A percentile compares a stretch with the other conserved stretches of the same genome.
These are phyloP conservation scores for Isoetes taiwanensis DNA, from an alignment of 75 land plant genomes.

Conservation along the genomic window DNA sequence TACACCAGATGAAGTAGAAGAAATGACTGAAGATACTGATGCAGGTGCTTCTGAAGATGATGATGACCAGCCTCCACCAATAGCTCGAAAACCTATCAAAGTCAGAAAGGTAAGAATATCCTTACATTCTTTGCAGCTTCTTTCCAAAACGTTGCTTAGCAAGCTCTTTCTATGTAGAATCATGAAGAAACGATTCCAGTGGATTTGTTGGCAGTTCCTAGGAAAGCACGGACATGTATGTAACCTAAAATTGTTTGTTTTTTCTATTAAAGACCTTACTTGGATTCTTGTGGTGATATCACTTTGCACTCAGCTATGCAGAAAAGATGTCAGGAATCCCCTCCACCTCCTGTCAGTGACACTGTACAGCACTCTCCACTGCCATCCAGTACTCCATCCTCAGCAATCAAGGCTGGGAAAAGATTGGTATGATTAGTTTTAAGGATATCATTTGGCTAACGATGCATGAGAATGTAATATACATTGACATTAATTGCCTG, in stretches of 20 bases:
- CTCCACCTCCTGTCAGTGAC: not conserved
- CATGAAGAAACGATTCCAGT: conserved; percentile 16
- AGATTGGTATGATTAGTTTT: conserved; percentile 5
- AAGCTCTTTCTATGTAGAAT: not conserved
- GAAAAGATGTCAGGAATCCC: not conserved
- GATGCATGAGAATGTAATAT: no score
- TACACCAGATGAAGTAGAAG: conserved; percentile 25
- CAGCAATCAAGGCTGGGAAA: not conserved
- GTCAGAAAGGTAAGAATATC: conserved; percentile 16
- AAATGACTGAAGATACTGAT: conserved; percentile 26
- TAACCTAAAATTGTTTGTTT: no score
- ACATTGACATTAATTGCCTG: not conserved
- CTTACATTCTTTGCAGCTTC: not conserved
- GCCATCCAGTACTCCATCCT: not conserved
- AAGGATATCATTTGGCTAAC: not conserved
- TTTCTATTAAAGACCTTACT: no score
- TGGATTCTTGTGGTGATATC: no score
- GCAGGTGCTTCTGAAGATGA: conserved; percentile 32
- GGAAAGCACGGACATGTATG: conserved; percentile 36
- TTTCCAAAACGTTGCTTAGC: not conserved
- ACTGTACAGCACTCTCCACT: not conserved
- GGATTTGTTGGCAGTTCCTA: conserved; percentile 29
- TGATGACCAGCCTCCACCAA: conserved; percentile 31
- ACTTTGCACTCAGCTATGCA: no score
- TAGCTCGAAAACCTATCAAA: conserved; percentile 21